phyloP scores from a whole-genome alignment of 116 monocot species.

The Dioscorea cayenensis region DNA sequence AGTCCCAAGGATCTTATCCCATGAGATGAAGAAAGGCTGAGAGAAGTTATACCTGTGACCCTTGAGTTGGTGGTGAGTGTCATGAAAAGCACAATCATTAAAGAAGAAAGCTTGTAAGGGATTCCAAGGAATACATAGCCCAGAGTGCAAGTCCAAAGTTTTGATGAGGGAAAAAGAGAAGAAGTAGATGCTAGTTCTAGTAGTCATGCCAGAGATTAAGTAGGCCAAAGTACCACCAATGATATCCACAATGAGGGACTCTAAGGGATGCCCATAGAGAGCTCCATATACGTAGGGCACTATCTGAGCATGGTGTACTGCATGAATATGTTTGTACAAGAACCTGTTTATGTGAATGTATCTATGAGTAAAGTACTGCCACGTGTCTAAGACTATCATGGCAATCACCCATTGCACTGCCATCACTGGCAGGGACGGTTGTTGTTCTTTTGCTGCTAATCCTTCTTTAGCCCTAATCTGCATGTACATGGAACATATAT shows the following conservation, averaged over 20 bases:
- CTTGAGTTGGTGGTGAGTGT: too few relatives aligned
- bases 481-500: background rate
- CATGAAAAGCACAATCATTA: background rate
- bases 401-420: background rate
- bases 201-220: constrained; percentile 6
- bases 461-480: background rate
- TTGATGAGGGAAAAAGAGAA: constrained; percentile 6
- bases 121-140: background rate
- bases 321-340: too few relatives aligned
- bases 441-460: background rate
- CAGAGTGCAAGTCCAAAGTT: background rate
- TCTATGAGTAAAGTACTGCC: background rate
- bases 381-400: background rate
- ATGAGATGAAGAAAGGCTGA: too few relatives aligned
- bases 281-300: too few relatives aligned
- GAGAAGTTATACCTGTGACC: too few relatives aligned
- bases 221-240: background rate
- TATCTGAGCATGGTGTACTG: too few relatives aligned
- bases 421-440: background rate
- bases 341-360: background rate
- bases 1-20: background rate
- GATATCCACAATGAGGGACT: constrained; percentile 4
- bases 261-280: background rate
- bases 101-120: constrained; percentile 1
- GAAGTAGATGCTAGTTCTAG: constrained; percentile 2